phyloP scores from a whole-genome alignment of 768 basidiomycete genomes.

The Phanerodontia chrysosporium region DNA sequence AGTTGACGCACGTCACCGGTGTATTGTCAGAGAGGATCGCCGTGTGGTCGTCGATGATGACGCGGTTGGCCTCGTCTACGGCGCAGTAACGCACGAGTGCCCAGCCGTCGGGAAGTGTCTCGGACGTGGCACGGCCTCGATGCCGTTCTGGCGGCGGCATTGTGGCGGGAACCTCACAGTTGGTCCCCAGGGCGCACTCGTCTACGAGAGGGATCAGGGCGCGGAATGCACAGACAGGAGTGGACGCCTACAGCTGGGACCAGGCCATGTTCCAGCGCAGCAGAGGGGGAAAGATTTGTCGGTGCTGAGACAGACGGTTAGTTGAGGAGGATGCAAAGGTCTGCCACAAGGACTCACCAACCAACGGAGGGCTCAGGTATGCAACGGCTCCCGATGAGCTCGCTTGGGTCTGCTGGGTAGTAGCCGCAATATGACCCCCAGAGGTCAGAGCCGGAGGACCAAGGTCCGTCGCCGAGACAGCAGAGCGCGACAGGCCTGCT shows the following conservation, averaged over 20 bases:
- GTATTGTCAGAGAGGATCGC: constrained; percentile 14
- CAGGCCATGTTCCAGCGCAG: constrained; percentile 2
- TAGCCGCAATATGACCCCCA: constrained; percentile 13
- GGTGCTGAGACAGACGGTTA: neutral
- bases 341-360: neutral
- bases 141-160: constrained; percentile 9
- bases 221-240: neutral
- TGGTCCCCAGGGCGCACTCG: constrained; percentile 9
- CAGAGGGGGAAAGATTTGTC: neutral
- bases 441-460: constrained; percentile 1
- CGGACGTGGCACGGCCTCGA: constrained; percentile 2
- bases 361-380: neutral
- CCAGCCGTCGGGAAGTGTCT: constrained; percentile 16
- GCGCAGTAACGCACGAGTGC: constrained; percentile 12
- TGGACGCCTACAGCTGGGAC: neutral
- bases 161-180: constrained; percentile 7
- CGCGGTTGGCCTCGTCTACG: constrained; percentile 15
- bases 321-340: neutral
- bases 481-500: constrained; percentile 5
- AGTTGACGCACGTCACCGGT: constrained; percentile 15
- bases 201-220: neutral
- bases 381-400: constrained; percentile 11
- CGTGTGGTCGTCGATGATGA: constrained; percentile 16
- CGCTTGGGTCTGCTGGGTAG: constrained; percentile 5
- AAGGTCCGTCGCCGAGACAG: constrained; percentile 2